These are phyloP conservation scores for Aspergillus aculeatus DNA, from an alignment of 2,329 filamentous ascomycete species.

Conservation along the genomic window DNA sequence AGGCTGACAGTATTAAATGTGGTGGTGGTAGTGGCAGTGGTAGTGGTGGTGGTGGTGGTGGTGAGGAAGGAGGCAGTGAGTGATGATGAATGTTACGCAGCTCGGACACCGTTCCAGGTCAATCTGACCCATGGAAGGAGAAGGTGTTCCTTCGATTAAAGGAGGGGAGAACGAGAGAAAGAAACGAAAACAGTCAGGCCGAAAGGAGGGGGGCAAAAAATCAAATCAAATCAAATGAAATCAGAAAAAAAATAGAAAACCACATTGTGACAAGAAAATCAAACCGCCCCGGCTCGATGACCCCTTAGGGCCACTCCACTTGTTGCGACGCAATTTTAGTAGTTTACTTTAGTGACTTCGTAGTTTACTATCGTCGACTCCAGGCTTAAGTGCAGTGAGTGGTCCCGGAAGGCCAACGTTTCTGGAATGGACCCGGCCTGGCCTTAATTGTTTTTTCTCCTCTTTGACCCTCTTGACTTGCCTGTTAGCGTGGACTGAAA, in stretches of 20 bases:
- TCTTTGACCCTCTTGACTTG: background rate
- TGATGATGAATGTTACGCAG: background rate
- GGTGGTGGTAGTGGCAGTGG: background rate
- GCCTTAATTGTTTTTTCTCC: background rate
- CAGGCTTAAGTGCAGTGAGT: background rate
- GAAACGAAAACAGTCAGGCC: background rate
- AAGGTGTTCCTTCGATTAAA: background rate
- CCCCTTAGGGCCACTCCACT: conserved; percentile 10
- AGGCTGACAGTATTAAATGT: background rate
- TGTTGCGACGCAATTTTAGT: background rate
- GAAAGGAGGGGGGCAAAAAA: conserved; percentile 12
- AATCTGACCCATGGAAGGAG: conserved; percentile 7
- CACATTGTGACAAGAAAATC: conserved; percentile 12
- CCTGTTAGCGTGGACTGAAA: background rate
- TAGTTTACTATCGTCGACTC: background rate
- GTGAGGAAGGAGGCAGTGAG: background rate
- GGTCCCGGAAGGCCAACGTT: background rate
- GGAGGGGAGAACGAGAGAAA: conserved; percentile 11
- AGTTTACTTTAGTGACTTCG: background rate
- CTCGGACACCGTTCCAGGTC: conserved; percentile 2
- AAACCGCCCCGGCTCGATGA: conserved; percentile 8
- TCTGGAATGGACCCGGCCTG: background rate
- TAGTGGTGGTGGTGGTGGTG: background rate
- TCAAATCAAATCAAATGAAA: too few species aligned
- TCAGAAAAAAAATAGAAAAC: conserved; percentile 3